These are phyloP conservation scores for Arthroderma sp. DNA, from an alignment of 2,329 filamentous ascomycete genomes.

Conservation along the genomic window DNA sequence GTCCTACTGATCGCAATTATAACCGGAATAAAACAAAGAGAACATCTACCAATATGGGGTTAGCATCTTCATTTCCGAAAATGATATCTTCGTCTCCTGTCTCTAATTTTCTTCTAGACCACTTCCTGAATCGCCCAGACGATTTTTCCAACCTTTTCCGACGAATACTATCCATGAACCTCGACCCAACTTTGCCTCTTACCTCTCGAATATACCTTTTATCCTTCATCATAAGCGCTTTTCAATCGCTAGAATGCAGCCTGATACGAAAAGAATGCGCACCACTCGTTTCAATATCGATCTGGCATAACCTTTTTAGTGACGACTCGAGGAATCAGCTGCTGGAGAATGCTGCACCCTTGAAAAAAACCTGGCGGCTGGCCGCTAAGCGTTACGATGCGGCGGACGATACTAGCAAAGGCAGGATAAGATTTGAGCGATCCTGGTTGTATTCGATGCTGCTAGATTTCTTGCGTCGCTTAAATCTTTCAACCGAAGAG, in stretches of 20 bases:
- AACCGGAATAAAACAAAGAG: slow-evolving; percentile 74
- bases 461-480: slow-evolving; percentile 63
- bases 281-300: slow-evolving; percentile 81
- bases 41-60: slow-evolving; percentile 81
- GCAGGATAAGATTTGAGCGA: slow-evolving; percentile 74
- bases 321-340: slow-evolving; percentile 60
- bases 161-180: slow-evolving; percentile 73
- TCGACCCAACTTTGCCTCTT: slow-evolving; percentile 54
- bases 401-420: slow-evolving; percentile 66
- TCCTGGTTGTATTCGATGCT: slow-evolving; percentile 84
- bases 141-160: slow-evolving; percentile 86
- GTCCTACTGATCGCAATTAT: slow-evolving; percentile 76
- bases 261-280: slow-evolving; percentile 93
- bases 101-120: slow-evolving; percentile 38
- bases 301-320: slow-evolving; percentile 84
- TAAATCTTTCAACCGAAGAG: slow-evolving; percentile 40
- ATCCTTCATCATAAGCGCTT: slow-evolving; percentile 78
- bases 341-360: slow-evolving; percentile 57
- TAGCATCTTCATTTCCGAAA: slow-evolving; percentile 9
- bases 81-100: slow-evolving; percentile 6
- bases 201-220: slow-evolving; percentile 69
- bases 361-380: slow-evolving; percentile 85
- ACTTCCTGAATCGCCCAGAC: slow-evolving; percentile 62
- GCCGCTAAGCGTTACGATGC: slow-evolving; percentile 75
- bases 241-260: slow-evolving; percentile 80